Conservation (phyloP, 371 early-diverging fungal species). For the Mucor irregularis region DNA sequence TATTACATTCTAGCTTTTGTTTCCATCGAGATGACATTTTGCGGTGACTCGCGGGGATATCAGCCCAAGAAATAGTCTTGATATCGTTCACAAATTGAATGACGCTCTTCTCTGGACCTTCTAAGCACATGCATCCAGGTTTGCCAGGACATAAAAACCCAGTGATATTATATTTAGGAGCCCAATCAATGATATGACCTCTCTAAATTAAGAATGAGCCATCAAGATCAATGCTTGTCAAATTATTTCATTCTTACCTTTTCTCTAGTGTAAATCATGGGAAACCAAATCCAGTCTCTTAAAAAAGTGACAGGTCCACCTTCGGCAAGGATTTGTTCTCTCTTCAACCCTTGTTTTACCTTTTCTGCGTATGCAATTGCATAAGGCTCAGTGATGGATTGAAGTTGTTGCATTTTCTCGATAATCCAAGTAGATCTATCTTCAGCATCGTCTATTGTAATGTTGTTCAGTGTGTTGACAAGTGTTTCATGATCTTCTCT, state of each 20-base stretch:
- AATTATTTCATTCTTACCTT: slow-evolving; percentile 22
- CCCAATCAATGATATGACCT: slow-evolving; percentile 48
- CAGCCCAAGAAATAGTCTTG: slow-evolving; percentile 45
- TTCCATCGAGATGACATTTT: slow-evolving; percentile 47
- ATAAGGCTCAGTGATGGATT: slow-evolving; percentile 18
- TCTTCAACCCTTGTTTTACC: background rate
- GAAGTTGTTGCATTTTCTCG: slow-evolving; percentile 32
- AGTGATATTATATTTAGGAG: slow-evolving; percentile 40
- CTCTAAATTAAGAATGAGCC: slow-evolving; percentile 17
- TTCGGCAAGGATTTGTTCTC: background rate
- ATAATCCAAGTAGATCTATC: slow-evolving; percentile 30
- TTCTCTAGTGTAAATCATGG: slow-evolving; percentile 50
- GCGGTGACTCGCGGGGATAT: slow-evolving; percentile 37
- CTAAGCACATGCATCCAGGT: slow-evolving; percentile 42
- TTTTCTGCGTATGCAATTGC: background rate
- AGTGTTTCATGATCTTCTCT: slow-evolving; percentile 30
- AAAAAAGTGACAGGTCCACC: slow-evolving; percentile 24
- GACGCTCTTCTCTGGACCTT: slow-evolving; percentile 41
- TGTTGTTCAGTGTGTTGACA: slow-evolving; percentile 4
- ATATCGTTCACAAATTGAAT: slow-evolving; percentile 42
- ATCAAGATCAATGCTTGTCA: background rate
- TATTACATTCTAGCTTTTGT: slow-evolving; percentile 19
- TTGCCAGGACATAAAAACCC: slow-evolving; percentile 48
- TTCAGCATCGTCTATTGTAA: background rate
- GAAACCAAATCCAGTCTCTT: slow-evolving; percentile 51